Conservation (phyloP, 192 early-diverging fungal species). For the Backusella macrospora region DNA sequence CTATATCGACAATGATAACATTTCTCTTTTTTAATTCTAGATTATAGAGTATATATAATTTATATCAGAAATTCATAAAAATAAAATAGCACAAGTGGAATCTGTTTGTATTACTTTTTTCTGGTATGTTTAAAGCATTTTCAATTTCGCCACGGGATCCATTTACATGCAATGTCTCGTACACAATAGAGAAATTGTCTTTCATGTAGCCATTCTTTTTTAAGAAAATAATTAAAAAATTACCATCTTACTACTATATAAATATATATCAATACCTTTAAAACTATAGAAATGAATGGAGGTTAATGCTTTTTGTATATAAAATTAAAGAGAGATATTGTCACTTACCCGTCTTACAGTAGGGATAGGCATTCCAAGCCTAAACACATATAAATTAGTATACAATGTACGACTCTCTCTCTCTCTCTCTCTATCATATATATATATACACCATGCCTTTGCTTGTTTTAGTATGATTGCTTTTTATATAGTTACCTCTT, state of each 20-base stretch:
- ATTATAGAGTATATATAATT: neutral
- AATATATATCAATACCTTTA: neutral
- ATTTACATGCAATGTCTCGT: slow-evolving; percentile 73
- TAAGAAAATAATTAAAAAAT: neutral
- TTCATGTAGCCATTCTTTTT: slow-evolving; percentile 70
- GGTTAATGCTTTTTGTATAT: neutral
- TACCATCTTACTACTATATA: neutral
- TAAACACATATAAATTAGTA: neutral
- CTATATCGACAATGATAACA: slow-evolving; percentile 66
- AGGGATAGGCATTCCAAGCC: slow-evolving; percentile 84
- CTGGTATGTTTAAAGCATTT: slow-evolving; percentile 56
- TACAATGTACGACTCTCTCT: neutral
- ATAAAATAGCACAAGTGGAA: neutral
- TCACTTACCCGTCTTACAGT: slow-evolving; percentile 47
- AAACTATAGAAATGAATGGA: neutral
- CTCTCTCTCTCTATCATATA: too few species aligned
- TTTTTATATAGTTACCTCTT: slow-evolving; percentile 46
- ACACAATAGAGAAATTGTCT: slow-evolving; percentile 69
- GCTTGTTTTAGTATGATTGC: neutral
- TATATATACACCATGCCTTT: neutral
- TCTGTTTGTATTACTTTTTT: slow-evolving; percentile 8
- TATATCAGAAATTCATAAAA: neutral
- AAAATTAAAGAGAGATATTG: neutral
- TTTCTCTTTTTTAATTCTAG: slow-evolving; percentile 61
- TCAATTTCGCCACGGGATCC: slow-evolving; percentile 69